These are phyloP conservation scores for Cicer bijugum DNA, from an alignment of 306 rosid species.

Conservation along the genomic window DNA sequence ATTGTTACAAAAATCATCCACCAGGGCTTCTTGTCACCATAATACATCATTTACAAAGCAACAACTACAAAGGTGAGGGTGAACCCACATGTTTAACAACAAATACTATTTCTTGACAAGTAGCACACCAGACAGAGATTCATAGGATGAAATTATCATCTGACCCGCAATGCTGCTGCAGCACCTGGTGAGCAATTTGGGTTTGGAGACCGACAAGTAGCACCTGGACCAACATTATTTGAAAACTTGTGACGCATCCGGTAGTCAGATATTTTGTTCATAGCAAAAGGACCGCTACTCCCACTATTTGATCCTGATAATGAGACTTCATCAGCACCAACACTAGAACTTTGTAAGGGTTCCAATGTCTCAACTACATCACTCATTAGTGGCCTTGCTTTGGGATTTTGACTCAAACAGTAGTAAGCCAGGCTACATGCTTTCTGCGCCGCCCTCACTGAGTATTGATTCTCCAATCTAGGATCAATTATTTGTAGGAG, in stretches of 20 bases:
- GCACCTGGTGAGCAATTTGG: constrained; percentile 85
- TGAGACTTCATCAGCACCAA: constrained; percentile 62
- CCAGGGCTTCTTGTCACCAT: constrained; percentile 53
- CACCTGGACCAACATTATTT: constrained; percentile 78
- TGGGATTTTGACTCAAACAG: constrained; percentile 97
- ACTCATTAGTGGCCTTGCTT: constrained; percentile 99
- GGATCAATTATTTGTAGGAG: constrained; percentile 95
- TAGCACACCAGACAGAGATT: constrained; percentile 46
- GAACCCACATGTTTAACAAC: constrained; percentile 52
- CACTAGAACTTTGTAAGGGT: constrained; percentile 82
- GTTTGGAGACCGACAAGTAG: constrained; percentile 86
- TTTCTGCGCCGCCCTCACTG: constrained; percentile 95
- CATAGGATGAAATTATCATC: constrained; percentile 60
- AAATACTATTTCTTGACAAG: constrained; percentile 49
- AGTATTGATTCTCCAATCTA: constrained; percentile 89
- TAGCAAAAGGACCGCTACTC: constrained; percentile 60
- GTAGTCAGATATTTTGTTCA: constrained; percentile 69
- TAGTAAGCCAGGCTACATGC: constrained; percentile 99
- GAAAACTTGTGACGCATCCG: constrained; percentile 75
- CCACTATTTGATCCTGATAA: constrained; percentile 59
- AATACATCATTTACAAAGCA: constrained; percentile 57
- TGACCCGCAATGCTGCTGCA: constrained; percentile 82
- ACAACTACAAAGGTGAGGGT: constrained; percentile 47
- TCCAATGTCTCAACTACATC: constrained; percentile 98
- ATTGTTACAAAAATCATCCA: constrained; percentile 51